Base-by-base conservation (phyloP, 2,329 filamentous ascomycete genomes). In the Paramyrothecium sp. region DNA sequence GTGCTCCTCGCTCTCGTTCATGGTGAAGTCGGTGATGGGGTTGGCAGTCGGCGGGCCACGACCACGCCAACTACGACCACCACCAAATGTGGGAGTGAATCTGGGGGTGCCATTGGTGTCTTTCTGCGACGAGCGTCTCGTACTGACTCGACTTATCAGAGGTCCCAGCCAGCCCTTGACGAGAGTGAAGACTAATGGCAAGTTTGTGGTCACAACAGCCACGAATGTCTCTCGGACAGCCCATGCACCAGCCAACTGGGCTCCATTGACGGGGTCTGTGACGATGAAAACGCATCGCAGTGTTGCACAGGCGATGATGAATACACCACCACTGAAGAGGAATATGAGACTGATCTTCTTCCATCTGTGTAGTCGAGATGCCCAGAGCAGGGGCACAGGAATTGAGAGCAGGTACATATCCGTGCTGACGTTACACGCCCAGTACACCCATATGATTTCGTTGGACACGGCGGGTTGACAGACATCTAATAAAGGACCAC, bases 341-440 rank as follows among this genome's bases (percentile, higher is more conserved):
- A 72, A 53, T 11, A 66, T 68, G 46, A 72, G 64, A 1, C 69
- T 73, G 22, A 71, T 62, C 57, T 73, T 77, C 56, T 72, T 73
- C 1, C 57, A 52, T 2, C 62, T 59, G 21, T 62, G 65, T 54
- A 75, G 60, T 7, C 59, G 67, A 8, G 70, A 70, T n/a, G 64
- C 61, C 67, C 70, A 76, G 1, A 73, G 65, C 65, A 84, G 79
- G 5, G 81, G 81, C 1, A 83, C 68, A 0, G 82, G 81, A 49
- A 86, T 84, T 17, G 75, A 76, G 54, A 85, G 77, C 22, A 86
- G 69, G 60, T 85, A 85, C 0, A 84, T 54, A 62, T 86, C 83
- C 7, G 82, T 85, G 3, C 71, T 60, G 1, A 82, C 75, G 60
- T 84, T 85, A 55, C 79, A 66, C 3, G 73, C 69, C 44, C 80